These are phyloP conservation scores for Boletus fagicola DNA, from an alignment of 768 basidiomycete genomes.

Conservation along the genomic window DNA sequence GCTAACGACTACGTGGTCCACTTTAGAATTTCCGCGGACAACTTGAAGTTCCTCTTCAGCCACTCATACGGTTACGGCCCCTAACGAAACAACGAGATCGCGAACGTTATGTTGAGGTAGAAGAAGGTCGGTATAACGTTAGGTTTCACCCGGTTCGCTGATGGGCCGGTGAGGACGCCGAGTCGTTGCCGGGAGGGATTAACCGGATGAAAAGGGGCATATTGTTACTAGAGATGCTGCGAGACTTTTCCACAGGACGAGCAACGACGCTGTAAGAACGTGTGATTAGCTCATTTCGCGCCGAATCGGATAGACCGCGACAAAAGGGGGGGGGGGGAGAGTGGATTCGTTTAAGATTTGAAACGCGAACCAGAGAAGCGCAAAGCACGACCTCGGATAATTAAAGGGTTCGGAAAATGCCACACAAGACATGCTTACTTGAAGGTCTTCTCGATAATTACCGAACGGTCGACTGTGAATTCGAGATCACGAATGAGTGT, in stretches of 20 bases:
- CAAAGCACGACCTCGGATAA: constrained; percentile 18
- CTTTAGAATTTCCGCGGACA: constrained; percentile 30
- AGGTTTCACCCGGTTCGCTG: constrained; percentile 12
- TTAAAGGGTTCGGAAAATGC: constrained; percentile 20
- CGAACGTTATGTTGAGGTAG: constrained; percentile 11
- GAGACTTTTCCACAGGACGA: constrained; percentile 56
- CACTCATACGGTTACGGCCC: constrained; percentile 11
- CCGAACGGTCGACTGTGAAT: constrained; percentile 48
- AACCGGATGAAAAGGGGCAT: constrained; percentile 55
- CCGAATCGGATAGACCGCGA: constrained; percentile 10
- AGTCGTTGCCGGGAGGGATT: constrained; percentile 14
- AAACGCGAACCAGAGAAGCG: constrained; percentile 20
- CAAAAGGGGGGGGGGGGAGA: constrained; percentile 3
- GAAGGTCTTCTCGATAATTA: constrained; percentile 61
- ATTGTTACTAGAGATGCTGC: constrained; percentile 53
- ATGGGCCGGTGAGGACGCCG: constrained; percentile 9
- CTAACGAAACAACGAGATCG: constrained; percentile 22
- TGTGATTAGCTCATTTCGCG: constrained; percentile 17
- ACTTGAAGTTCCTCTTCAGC: constrained; percentile 3
- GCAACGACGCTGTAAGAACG: constrained; percentile 45
- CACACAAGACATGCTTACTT: constrained; percentile 44
- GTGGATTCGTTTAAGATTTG: constrained; percentile 15
- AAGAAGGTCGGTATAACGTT: constrained; percentile 12
- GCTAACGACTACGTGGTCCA: too few relatives aligned
- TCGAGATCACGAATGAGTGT: constrained; percentile 56